Conservation (phyloP, 768 basidiomycete genomes). For the Tricholoma sp. region DNA sequence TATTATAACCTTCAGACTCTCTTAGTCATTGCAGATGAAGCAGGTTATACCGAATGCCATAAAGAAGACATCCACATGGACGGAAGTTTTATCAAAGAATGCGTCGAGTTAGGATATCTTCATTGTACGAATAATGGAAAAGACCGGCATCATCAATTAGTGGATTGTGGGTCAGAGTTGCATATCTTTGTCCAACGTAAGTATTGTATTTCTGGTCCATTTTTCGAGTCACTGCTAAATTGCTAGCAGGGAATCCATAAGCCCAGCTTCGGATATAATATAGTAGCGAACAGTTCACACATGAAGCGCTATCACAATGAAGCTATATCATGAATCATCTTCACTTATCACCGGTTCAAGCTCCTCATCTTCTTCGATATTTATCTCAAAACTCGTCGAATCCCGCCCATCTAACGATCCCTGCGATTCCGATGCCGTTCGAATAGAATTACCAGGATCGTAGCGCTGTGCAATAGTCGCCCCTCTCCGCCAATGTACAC, state of each 20-base stretch:
- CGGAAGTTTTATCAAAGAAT: not conserved
- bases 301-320: no score
- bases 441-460: not conserved
- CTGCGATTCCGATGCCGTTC: not conserved
- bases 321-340: no score
- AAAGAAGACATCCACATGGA: not conserved
- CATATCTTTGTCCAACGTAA: not conserved
- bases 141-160: not conserved
- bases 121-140: not conserved
- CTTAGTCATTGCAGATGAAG: no score
- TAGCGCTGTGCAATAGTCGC: not conserved
- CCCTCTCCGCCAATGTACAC: slow-evolving; percentile 1
- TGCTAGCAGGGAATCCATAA: no score
- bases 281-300: no score
- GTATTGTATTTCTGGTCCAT: no score
- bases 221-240: no score
- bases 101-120: not conserved
- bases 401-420: not conserved
- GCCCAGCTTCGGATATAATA: no score
- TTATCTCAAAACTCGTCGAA: not conserved
- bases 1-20: not conserved
- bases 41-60: not conserved
- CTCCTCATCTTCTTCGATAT: not conserved
- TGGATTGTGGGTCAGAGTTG: not conserved
- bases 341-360: not conserved